Evolutionary conservation across 148 eudicot species (phyloP).

Genomic region (Persicaria maculosa): DNA sequence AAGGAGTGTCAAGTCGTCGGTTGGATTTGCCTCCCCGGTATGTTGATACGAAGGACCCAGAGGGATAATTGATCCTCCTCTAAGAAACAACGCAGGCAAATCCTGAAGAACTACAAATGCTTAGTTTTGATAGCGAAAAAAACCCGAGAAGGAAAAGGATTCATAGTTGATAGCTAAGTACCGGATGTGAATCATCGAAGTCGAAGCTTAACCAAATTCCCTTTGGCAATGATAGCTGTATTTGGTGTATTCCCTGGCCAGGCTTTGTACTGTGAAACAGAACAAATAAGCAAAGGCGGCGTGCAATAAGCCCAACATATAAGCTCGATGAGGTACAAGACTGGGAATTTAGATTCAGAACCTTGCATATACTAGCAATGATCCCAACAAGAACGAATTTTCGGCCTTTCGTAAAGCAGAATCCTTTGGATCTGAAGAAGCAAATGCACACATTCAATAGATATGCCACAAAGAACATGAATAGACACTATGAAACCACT

Average conservation of each 20-base stretch:
- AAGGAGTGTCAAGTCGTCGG: constrained; percentile 72
- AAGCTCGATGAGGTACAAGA: background rate
- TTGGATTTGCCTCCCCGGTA: constrained; percentile 66
- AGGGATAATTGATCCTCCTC: constrained; percentile 89
- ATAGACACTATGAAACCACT: constrained; percentile 1
- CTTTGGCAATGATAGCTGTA: constrained; percentile 56
- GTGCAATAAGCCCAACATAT: too few species aligned
- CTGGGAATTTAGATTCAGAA: constrained; percentile 15
- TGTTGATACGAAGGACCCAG: constrained; percentile 64
- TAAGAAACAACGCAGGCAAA: constrained; percentile 70
- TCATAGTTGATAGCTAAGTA: constrained; percentile 19
- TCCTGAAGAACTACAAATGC: constrained; percentile 38
- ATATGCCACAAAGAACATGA: background rate
- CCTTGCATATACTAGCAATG: constrained; percentile 85
- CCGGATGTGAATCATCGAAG: constrained; percentile 95
- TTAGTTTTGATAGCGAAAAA: background rate
- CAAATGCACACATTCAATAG: background rate
- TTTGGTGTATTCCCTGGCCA: constrained; percentile 46
- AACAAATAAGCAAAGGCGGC: background rate
- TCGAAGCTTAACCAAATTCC: constrained; percentile 91
- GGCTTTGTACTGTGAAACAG: constrained; percentile 43
- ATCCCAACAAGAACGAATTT: constrained; percentile 79
- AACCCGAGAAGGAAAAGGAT: background rate
- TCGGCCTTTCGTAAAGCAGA: constrained; percentile 50
- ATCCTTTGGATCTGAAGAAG: constrained; percentile 73